A percentile compares a stretch with the other conserved stretches of the same genome.
Conservation (phyloP, 2,329 filamentous ascomycete species). For the Rutstroemia sydowiana region DNA sequence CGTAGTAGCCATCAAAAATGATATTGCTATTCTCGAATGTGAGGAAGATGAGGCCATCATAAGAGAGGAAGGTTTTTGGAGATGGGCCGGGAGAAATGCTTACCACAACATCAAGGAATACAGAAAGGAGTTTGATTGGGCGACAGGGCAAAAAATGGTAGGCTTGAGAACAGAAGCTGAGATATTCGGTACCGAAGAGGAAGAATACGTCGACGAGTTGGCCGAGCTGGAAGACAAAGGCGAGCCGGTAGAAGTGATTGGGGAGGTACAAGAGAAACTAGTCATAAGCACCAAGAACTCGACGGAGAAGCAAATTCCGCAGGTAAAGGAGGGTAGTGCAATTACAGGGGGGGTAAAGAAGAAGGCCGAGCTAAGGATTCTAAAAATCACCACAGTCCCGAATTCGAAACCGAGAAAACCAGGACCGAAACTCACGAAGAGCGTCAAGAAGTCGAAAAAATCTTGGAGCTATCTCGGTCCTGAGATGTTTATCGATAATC, state of each 20-base stretch:
- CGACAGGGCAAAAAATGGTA: conserved; percentile 25
- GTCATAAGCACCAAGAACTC: not conserved
- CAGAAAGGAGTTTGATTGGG: conserved; percentile 24
- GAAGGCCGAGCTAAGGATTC: not conserved
- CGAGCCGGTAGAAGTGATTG: too few species aligned
- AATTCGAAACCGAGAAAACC: not conserved
- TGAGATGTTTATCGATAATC: not conserved
- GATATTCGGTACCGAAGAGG: not conserved
- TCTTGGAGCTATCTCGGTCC: not conserved
- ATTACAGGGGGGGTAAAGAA: not conserved
- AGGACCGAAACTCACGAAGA: not conserved
- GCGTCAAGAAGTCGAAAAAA: not conserved
- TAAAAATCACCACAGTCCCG: not conserved
- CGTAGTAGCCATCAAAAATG: conserved; percentile 21
- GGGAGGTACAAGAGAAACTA: too few species aligned
- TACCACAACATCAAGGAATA: conserved; percentile 18
- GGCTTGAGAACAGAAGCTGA: not conserved
- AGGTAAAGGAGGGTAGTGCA: not conserved
- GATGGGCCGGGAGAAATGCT: conserved; percentile 26
- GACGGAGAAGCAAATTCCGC: not conserved
- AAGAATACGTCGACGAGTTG: not conserved
- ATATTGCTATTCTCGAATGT: conserved; percentile 21
- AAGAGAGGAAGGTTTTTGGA: conserved; percentile 27
- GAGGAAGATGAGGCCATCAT: conserved; percentile 23
- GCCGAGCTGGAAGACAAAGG: not conserved